Evolutionary conservation across 495 filamentous ascomycete genomes (phyloP).

Genomic region (Aspergillus taichungensis): DNA sequence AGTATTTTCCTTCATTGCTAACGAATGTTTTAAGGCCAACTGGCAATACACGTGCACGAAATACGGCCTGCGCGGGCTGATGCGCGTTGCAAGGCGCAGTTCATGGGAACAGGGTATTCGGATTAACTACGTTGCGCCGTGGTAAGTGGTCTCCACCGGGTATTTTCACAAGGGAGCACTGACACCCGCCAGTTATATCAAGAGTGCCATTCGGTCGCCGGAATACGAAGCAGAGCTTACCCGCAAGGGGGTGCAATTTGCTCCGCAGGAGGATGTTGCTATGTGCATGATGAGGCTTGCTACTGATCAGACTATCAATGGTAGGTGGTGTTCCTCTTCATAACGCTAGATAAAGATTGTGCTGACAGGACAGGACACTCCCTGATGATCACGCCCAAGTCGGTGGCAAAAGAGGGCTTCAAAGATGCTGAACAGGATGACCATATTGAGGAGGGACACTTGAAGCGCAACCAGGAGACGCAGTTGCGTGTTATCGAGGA

Average conservation of each 20-base stretch:
- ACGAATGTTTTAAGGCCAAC: conserved; percentile 9
- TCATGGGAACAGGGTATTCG: conserved; percentile 25
- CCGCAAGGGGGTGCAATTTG: conserved; percentile 23
- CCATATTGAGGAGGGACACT: conserved; percentile 10
- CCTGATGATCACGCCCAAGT: conserved; percentile 12
- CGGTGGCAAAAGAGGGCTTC: conserved; percentile 14
- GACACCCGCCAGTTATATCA: conserved; percentile 11
- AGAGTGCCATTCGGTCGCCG: conserved; percentile 14
- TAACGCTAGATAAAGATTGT: background rate
- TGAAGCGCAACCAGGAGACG: conserved; percentile 11
- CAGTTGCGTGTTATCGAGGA: conserved; percentile 15
- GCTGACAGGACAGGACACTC: conserved; percentile 9
- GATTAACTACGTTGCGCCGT: conserved; percentile 27
- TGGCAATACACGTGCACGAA: conserved; percentile 28
- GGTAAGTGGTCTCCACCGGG: conserved; percentile 5
- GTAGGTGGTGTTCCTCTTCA: conserved; percentile 2
- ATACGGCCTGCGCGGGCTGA: conserved; percentile 27
- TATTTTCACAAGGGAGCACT: background rate
- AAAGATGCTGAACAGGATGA: conserved; percentile 14
- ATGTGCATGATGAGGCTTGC: conserved; percentile 25
- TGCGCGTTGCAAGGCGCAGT: conserved; percentile 18
- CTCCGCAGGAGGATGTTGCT: conserved; percentile 16
- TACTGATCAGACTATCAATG: conserved; percentile 23
- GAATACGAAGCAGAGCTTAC: conserved; percentile 16
- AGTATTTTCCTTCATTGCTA: background rate